Evolutionary conservation across 164 flowering plant genomes (phyloP).

Genomic region (Liquidambar formosana): DNA sequence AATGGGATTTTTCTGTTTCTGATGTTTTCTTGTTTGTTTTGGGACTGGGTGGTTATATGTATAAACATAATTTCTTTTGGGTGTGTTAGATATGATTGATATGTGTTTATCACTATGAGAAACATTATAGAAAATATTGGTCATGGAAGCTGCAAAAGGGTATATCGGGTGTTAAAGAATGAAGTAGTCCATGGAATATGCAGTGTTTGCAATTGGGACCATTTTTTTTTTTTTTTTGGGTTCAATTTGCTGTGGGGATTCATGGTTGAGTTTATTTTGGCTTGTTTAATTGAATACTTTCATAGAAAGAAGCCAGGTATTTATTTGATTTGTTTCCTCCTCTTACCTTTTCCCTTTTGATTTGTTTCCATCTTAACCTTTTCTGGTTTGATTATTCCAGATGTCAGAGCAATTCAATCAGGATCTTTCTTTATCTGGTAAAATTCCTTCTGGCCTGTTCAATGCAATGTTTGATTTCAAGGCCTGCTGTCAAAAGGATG

Average conservation of each 20-base stretch:
- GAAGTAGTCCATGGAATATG: neutral
- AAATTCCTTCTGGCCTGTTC: conserved; percentile 78
- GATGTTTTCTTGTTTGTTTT: neutral
- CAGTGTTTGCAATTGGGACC: neutral
- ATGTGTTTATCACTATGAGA: neutral
- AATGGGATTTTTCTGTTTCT: no score
- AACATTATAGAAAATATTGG: neutral
- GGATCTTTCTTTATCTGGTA: conserved; percentile 64
- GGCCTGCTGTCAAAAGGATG: conserved; percentile 83
- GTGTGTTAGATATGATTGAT: neutral
- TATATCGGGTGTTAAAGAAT: neutral
- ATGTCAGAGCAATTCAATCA: conserved; percentile 89
- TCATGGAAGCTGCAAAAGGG: neutral
- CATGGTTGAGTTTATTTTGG: no score
- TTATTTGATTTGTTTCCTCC: neutral
- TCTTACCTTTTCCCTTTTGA: neutral
- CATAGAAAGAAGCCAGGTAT: no score
- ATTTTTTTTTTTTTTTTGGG: neutral
- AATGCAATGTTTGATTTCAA: conserved; percentile 69
- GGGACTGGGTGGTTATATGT: neutral
- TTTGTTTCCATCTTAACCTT: no score
- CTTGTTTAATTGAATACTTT: neutral
- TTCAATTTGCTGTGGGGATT: no score
- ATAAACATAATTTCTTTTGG: no score
- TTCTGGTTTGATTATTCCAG: conserved; percentile 38